Evolutionary conservation across 495 filamentous ascomycete genomes (phyloP), one percentile per base, ranked within the genome.

Genomic region (Amniculicola lignicola): DNA sequence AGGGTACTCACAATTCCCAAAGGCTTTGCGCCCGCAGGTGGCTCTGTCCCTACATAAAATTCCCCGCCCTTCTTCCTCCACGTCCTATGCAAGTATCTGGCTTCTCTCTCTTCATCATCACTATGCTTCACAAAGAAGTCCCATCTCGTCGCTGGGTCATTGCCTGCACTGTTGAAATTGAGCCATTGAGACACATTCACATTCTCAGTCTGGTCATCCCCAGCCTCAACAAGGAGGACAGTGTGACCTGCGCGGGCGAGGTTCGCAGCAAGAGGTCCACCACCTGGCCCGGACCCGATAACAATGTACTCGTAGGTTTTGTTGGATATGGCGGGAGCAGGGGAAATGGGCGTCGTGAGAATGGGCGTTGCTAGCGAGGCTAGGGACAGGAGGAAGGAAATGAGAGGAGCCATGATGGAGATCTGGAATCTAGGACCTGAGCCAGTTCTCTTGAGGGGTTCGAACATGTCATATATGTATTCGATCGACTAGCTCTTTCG

Each of bases 1-100:
- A n/a, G n/a, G n/a, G n/a, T n/a, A 46, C 55, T 52, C 19, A 72
- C 69, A 31, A 73, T 70, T 12, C 77, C 78, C 43, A 75, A 64
- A 27, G 70, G 57, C 33, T 65, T 62, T 0, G 76, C 72, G 12
- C 74, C 75, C 10, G 68, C 57, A 0, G 77, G 77, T 0, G 74
- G 71, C 11, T 62, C 72, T 1, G 62, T 21, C 0, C 67, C 67
- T 27, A 64, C 60, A 46, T 64, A 63, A 37, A 62, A 62, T 2
- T 21, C 16, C 2, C 63, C 63, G 29, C 61, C 53, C 2, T 19
- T 37, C 23, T 55, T 61, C 11, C 57, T 33, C 49, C 57, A 68
- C 4, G 56, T 64, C 21, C 52, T 54, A 4, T 60, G 23, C 3
- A 42, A 4, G 27, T 63, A 57, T 24, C 54, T 50, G 44, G 70